Base-by-base conservation (phyloP, 192 early-diverging fungal species). In the Linnemannia schmuckeri region DNA sequence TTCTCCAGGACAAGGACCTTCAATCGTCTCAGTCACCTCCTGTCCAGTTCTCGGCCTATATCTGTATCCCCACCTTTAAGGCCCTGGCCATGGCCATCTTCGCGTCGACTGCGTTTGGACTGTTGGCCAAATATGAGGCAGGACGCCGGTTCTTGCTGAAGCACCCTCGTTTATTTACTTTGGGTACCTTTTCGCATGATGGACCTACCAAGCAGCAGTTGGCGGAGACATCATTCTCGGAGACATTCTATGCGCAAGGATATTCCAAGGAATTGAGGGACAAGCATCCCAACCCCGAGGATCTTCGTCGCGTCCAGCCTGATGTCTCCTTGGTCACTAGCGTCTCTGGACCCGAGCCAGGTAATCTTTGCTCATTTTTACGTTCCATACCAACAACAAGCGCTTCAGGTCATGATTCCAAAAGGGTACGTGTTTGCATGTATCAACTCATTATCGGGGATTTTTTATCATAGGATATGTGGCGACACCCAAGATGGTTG, bases 291-390 rank as follows among this genome's bases (percentile, higher is more conserved):
- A 81, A 47, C 30, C 54, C 49, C 6, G 77, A 72, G 10, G 88
- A 74, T 6, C 74, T 89, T 55, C 20, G 38, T 37, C 10, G 80
- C 6, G 70, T 86, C 12, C 44, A 89, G 76, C 89, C 89, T 1
- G 88, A 93, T 82, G 85, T 89, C 27, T 82, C 89, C 27, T 92
- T 94, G 47, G 83, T 89, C 7, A 90, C 91, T 0, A 89, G 88
- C 8, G 91, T 95, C 17, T 79, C 74, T 73, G 94, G 94, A 10
- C 94, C 94, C n/a, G 94, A 95, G 88, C 83, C 89, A 63, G 94
- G 83, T 77, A 80, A 71, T 27, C 4, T 24, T 7, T 27, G 52
- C n/a, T 41, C 18, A 38, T 30, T 4, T n/a, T 66, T 47, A 3
- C 37, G 37, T 37, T 41, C 13, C 57, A 63, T 63, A 27, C 57